A percentile compares a stretch with the other conserved stretches of the same genome.
These are phyloP conservation scores for Aphanomyces astaci DNA, from an alignment of 352 stramenopile species.

Conservation along the genomic window DNA sequence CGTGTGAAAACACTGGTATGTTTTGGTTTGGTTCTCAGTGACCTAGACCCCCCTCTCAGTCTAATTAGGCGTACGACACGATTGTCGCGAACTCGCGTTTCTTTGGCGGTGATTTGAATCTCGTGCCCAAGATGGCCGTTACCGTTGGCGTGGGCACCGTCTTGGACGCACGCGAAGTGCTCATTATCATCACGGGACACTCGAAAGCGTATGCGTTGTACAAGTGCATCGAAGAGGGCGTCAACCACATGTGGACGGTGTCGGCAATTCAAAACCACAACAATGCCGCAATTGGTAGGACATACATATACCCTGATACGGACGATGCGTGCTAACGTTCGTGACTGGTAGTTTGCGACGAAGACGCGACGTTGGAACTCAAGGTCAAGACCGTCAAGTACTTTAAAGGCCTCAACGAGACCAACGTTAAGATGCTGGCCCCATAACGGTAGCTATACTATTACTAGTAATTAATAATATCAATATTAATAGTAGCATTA, in stretches of 20 bases:
- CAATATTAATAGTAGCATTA: neutral
- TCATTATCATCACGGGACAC: conserved; percentile 83
- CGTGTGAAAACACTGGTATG: conserved; percentile 78
- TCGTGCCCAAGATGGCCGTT: conserved; percentile 86
- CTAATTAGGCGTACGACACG: conserved; percentile 78
- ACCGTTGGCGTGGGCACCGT: conserved; percentile 84
- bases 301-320: neutral
- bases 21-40: neutral
- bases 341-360: conserved; percentile 58
- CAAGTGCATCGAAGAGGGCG: conserved; percentile 84
- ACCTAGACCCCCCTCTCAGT: neutral
- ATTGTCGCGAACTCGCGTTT: conserved; percentile 85
- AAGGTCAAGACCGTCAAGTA: conserved; percentile 89
- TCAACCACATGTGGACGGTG: conserved; percentile 90
- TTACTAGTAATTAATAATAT: too few species aligned
- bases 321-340: neutral
- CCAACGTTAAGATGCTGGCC: conserved; percentile 12
- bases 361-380: conserved; percentile 83
- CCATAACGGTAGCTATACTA: too few species aligned
- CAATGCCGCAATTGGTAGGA: conserved; percentile 64
- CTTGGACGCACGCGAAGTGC: conserved; percentile 79
- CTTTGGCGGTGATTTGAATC: conserved; percentile 67
- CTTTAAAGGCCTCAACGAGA: conserved; percentile 73
- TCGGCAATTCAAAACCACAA: conserved; percentile 79
- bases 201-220: conserved; percentile 81